Conservation (phyloP, 2,329 filamentous ascomycete species). For the Venturia asperata region DNA sequence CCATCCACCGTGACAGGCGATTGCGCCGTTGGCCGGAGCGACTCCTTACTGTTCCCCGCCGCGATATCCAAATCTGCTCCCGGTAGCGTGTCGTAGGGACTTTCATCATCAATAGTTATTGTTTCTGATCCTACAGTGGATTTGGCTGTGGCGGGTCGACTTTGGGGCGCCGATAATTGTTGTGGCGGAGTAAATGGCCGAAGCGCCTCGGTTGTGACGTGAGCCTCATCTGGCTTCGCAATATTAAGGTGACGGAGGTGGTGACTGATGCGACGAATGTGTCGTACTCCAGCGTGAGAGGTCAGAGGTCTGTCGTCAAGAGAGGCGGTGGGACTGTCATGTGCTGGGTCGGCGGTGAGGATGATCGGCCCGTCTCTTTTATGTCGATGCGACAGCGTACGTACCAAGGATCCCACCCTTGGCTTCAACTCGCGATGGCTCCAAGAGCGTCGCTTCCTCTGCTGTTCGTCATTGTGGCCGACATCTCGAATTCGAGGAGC, state of each 20-base stretch:
- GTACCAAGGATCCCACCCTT: background rate
- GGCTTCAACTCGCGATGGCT: background rate
- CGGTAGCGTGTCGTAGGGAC: background rate
- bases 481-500: background rate
- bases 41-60: background rate
- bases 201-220: background rate
- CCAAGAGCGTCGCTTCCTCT: constrained; percentile 3
- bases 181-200: background rate
- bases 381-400: background rate
- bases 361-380: background rate
- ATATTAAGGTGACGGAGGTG: background rate
- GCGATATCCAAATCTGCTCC: background rate
- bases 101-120: background rate
- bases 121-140: background rate
- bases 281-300: background rate
- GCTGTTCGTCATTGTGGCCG: background rate
- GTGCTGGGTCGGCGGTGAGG: background rate
- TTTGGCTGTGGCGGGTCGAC: constrained; percentile 1
- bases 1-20: background rate
- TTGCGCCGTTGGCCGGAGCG: background rate
- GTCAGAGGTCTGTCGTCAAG: background rate
- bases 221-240: background rate
- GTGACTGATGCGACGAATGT: constrained; percentile 5
- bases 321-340: background rate
- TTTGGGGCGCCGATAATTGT: background rate